These are phyloP conservation scores for Phytophthora crassamura DNA, from an alignment of 352 stramenopile genomes.

Conservation along the genomic window DNA sequence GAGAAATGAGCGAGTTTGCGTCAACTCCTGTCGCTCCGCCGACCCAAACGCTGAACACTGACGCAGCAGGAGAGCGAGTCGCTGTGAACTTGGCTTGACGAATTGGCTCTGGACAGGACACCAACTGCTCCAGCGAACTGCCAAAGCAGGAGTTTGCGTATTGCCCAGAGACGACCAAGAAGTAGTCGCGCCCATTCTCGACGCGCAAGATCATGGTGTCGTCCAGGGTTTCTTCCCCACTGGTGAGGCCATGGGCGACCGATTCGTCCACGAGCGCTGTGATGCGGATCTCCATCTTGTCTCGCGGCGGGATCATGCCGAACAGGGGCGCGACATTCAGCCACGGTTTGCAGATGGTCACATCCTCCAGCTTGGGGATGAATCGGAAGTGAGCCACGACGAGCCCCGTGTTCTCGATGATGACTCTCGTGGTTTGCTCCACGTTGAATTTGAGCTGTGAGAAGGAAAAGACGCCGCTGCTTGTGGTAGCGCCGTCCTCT, in stretches of 20 bases:
- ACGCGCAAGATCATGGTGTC: constrained; percentile 97
- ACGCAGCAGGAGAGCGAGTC: constrained; percentile 30
- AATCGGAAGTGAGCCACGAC: constrained; percentile 96
- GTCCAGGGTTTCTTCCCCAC: constrained; percentile 92
- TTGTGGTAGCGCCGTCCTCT: constrained; percentile 43
- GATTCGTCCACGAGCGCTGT: constrained; percentile 91
- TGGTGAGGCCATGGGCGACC: constrained; percentile 91
- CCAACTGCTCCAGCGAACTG: constrained; percentile 94
- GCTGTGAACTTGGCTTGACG: constrained; percentile 56
- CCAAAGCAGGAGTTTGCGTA: constrained; percentile 97
- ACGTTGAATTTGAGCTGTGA: constrained; percentile 66
- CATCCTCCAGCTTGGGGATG: constrained; percentile 90
- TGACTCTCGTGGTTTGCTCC: constrained; percentile 65
- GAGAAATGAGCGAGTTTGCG: constrained; percentile 25
- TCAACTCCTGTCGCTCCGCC: constrained; percentile 41
- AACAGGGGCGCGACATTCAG: constrained; percentile 90
- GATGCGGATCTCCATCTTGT: constrained; percentile 90
- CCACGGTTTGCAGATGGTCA: constrained; percentile 92
- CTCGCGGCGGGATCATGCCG: constrained; percentile 86
- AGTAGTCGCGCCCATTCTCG: constrained; percentile 97
- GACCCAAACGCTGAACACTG: constrained; percentile 57
- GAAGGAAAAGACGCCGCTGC: constrained; percentile 73
- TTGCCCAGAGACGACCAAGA: constrained; percentile 92
- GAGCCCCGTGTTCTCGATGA: constrained; percentile 92
- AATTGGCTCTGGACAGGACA: constrained; percentile 90